These are phyloP conservation scores for Termitomyces sp. DNA, from an alignment of 768 basidiomycete species.

Conservation along the genomic window DNA sequence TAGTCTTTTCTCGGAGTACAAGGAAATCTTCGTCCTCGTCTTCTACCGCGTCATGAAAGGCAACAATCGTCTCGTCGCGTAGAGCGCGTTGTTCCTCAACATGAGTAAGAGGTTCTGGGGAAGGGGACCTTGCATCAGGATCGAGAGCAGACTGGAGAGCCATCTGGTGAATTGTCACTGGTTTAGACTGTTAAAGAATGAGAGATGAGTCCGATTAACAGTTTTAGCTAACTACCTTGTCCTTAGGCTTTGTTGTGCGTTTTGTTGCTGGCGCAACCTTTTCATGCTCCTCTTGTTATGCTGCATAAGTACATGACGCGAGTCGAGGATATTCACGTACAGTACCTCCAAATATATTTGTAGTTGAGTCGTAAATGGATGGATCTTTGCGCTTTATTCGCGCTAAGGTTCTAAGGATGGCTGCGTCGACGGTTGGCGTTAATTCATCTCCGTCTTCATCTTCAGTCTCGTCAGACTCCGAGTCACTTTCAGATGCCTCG, in stretches of 20 bases:
- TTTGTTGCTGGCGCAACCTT: conserved; percentile 36
- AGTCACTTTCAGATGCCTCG: conserved; percentile 53
- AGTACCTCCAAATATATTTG: conserved; percentile 79
- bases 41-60: conserved; percentile 58
- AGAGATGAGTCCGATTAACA: not conserved
- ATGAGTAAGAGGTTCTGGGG: conserved; percentile 53
- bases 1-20: conserved; percentile 69
- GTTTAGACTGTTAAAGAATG: conserved; percentile 48
- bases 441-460: conserved; percentile 95
- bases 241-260: conserved; percentile 29
- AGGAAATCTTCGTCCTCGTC: conserved; percentile 48
- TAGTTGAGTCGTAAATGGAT: conserved; percentile 70
- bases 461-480: conserved; percentile 78
- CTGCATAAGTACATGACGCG: not conserved
- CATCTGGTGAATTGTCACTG: conserved; percentile 72
- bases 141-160: conserved; percentile 61
- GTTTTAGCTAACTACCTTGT: conserved; percentile 43
- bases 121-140: conserved; percentile 51
- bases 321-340: not conserved
- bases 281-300: conserved; percentile 58
- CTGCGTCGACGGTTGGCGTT: conserved; percentile 90
- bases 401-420: conserved; percentile 87
- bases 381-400: conserved; percentile 83
- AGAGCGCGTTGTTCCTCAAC: conserved; percentile 74
- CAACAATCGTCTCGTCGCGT: conserved; percentile 78